Base-by-base conservation (phyloP, 176 grass and related monocot genomes). In the Triticum urartu region DNA sequence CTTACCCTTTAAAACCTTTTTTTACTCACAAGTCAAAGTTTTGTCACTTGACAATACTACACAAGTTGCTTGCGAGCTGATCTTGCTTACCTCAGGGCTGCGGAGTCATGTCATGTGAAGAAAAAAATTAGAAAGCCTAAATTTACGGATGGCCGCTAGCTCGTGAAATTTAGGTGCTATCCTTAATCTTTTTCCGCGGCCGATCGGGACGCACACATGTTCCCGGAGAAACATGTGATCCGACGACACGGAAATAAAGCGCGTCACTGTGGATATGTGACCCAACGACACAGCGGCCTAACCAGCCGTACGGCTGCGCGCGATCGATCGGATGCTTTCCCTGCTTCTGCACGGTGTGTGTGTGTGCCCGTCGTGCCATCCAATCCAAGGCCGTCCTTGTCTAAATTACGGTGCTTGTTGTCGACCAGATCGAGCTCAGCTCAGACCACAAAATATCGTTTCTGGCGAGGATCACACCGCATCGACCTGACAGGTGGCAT, bases 101-200 rank as follows among this genome's bases (percentile, higher is more conserved):
- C 4, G 12, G 30, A 17, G 10, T n/a, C 18, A 12, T 25, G 17
- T 59, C 38, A 45, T 73, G 40, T 25, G 78, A 78, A 18, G n/a
- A 24, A 77, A 3, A 3, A 4, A 3, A 4, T 3, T 36, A 40
- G 13, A 86, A 26, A 70, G 59, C 26, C 2, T 11, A 5, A 33
- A 47, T 11, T 68, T 14, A 79, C 52, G n/a, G 11, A 22, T 5
- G 32, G 7, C 18, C 7, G 42, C 42, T 15, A 48, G 72, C 82
- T 75, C 87, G 82, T 85, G 87, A 73, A 72, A 77, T 56, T 54
- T 64, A 56, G 75, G 65, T 56, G 26, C 1, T 68, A 5, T 15
- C 6, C 2, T 50, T n/a, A 12, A 78, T 36, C 45, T 5, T 59
- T 78, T 78, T 20, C 9, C 30, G 4, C 9, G 75, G 75, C 2